phyloP scores from a whole-genome alignment of 1,284 basidiomycete species.

The Tilletia walkeri region DNA sequence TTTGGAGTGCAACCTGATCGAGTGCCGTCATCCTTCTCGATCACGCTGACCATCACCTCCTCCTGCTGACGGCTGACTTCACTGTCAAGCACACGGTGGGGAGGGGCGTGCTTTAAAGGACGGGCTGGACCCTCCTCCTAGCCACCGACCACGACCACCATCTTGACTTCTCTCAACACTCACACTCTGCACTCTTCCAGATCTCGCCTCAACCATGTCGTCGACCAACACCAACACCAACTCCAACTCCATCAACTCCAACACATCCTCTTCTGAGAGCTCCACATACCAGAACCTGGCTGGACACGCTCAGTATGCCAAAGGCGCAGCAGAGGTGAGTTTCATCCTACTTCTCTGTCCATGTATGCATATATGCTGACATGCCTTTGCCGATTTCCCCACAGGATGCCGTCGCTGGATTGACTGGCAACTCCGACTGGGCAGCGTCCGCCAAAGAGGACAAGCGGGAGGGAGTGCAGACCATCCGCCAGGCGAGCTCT shows the following conservation, averaged over 20 bases:
- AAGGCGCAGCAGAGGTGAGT: constrained; percentile 20
- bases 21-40: no score
- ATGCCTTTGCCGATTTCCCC: neutral
- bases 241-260: neutral
- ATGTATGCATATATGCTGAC: neutral
- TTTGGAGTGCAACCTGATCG: no score
- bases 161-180: no score
- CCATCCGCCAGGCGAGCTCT: neutral
- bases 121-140: no score
- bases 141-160: no score
- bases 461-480: constrained; percentile 6
- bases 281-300: neutral
- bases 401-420: neutral
- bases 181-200: no score
- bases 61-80: no score
- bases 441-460: neutral
- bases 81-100: no score
- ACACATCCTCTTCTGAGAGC: neutral
- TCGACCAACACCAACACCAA: neutral
- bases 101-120: no score
- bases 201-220: no score
- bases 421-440: neutral
- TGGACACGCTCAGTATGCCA: constrained; percentile 20
- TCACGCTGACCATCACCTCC: no score
- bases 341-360: neutral